Conservation (phyloP, 2,329 filamentous ascomycete species). For the Cercospora sesami region DNA sequence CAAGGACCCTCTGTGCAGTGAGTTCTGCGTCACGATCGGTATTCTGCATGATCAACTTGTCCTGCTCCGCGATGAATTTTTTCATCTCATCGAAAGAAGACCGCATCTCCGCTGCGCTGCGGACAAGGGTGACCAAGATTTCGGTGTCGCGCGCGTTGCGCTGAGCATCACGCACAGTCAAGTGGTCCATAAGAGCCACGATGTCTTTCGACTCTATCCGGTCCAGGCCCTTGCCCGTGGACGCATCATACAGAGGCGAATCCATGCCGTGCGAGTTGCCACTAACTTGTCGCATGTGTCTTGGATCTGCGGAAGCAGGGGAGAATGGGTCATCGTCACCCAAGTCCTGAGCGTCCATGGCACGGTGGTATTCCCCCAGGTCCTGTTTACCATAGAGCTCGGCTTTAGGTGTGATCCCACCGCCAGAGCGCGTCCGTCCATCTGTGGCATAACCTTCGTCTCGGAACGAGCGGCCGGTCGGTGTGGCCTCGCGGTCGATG, state of each 20-base stretch:
- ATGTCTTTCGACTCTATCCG: slow-evolving; percentile 95
- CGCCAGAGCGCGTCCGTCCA: slow-evolving; percentile 52
- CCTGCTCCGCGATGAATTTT: slow-evolving; percentile 84
- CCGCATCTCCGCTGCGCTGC: slow-evolving; percentile 93
- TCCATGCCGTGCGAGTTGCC: slow-evolving; percentile 89
- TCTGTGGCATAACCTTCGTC: slow-evolving; percentile 94
- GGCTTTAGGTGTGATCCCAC: slow-evolving; percentile 49
- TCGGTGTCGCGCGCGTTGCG: slow-evolving; percentile 95
- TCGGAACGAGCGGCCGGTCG: slow-evolving; percentile 62
- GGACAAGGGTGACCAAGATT: slow-evolving; percentile 89
- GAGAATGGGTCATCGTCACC: slow-evolving; percentile 63
- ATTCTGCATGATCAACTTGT: slow-evolving; percentile 81
- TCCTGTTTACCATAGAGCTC: slow-evolving; percentile 57
- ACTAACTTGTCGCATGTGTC: slow-evolving; percentile 69
- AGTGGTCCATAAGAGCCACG: slow-evolving; percentile 95
- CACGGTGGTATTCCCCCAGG: slow-evolving; percentile 52
- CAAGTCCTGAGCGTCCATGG: slow-evolving; percentile 47
- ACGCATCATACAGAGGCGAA: slow-evolving; percentile 85
- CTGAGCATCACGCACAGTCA: slow-evolving; percentile 95
- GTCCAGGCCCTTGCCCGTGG: slow-evolving; percentile 84
- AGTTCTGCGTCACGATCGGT: slow-evolving; percentile 87
- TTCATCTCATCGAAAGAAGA: slow-evolving; percentile 96
- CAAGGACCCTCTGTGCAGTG: slow-evolving; percentile 76
- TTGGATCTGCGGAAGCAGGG: slow-evolving; percentile 49
- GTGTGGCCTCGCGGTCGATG: slow-evolving; percentile 30